Evolutionary conservation across 371 early-diverging fungal species (phyloP).

Genomic region (Mucor racemosus): DNA sequence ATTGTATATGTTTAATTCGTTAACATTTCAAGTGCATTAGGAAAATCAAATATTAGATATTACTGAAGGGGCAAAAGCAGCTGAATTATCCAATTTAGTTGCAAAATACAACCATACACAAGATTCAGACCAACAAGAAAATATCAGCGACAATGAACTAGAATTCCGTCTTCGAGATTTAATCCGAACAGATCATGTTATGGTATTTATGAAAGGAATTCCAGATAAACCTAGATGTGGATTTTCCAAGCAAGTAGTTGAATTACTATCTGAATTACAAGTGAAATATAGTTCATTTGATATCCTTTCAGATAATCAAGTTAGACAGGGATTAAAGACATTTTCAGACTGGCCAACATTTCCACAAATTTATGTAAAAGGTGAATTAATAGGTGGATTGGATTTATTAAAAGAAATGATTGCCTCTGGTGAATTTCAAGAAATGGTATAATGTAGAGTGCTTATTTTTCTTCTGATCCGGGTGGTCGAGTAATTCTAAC

Average conservation of each 20-base stretch:
- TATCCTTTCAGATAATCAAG: slow-evolving; percentile 84
- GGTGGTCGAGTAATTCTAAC: slow-evolving; percentile 51
- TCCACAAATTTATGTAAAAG: slow-evolving; percentile 95
- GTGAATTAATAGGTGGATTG: slow-evolving; percentile 95
- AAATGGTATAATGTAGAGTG: slow-evolving; percentile 1
- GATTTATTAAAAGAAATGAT: slow-evolving; percentile 65
- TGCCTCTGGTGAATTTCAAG: slow-evolving; percentile 6
- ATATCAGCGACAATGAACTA: slow-evolving; percentile 69
- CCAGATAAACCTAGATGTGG: slow-evolving; percentile 87
- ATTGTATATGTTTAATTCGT: not conserved
- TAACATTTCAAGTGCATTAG: not conserved
- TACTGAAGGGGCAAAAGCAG: slow-evolving; percentile 1
- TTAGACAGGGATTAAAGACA: slow-evolving; percentile 91
- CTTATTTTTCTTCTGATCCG: slow-evolving; percentile 34
- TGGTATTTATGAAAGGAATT: slow-evolving; percentile 95
- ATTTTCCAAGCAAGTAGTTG: slow-evolving; percentile 75
- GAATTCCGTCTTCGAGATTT: slow-evolving; percentile 70
- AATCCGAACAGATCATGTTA: slow-evolving; percentile 61
- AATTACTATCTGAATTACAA: slow-evolving; percentile 63
- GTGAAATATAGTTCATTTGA: slow-evolving; percentile 76
- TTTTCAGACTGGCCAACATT: slow-evolving; percentile 96
- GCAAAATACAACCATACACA: not conserved
- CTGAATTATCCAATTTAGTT: slow-evolving; percentile 4
- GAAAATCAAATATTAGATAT: not conserved
- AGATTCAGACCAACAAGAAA: not conserved